Evolutionary conservation across 2,329 filamentous ascomycete species (phyloP), one percentile per base, ranked within the genome.

Genomic region (Ilyonectria robusta): DNA sequence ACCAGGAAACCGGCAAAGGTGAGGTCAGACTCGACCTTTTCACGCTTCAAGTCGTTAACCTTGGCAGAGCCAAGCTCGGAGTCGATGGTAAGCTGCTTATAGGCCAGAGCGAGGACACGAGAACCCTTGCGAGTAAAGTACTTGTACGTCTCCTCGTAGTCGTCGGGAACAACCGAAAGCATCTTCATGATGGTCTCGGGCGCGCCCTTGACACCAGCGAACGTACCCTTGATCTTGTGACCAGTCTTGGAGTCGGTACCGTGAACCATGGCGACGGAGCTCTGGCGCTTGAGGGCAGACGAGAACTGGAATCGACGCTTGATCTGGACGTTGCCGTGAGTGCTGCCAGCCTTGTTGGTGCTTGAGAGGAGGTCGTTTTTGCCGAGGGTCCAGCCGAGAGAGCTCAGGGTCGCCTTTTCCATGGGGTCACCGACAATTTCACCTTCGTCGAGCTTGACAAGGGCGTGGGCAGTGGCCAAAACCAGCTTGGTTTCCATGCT

Each of bases 231-330:
- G 67, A 91, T 84, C 82, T 92, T 95, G 79, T 91, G 91, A 19
- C 92, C 93, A 8, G 91, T 93, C 77, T 89, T 89, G 31, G 87
- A 87, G 75, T 97, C 91, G 40, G 88, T 89, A 51, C 89, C 89
- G 59, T 93, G 86, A 55, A 98, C 90, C 10, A 93, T 94, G 26
- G 97, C 94, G 66, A 99, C 90, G 5, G 96, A 97, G 81, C 95
- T 98, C 82, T 98, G 95, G 62, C 96, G 92, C 83, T 99, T 99
- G 64, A 99, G 87, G 3, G 94, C 92, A 44, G 96, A 99, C 8
- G 96, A 99, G 82, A 99, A 99, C 77, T 98, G 96, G 88, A 99
- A 99, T 69, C 96, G 92, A 71, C 96, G 93, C 84, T 96, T 97
- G 80, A 99, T 93, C 75, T 98, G 95, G 60, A 98, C 96, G 57